Percentiles rank a stretch among this genome's conserved stretches.
These are phyloP conservation scores for Aspergillus sp. DNA, from an alignment of 2,329 filamentous ascomycete species.

Conservation along the genomic window DNA sequence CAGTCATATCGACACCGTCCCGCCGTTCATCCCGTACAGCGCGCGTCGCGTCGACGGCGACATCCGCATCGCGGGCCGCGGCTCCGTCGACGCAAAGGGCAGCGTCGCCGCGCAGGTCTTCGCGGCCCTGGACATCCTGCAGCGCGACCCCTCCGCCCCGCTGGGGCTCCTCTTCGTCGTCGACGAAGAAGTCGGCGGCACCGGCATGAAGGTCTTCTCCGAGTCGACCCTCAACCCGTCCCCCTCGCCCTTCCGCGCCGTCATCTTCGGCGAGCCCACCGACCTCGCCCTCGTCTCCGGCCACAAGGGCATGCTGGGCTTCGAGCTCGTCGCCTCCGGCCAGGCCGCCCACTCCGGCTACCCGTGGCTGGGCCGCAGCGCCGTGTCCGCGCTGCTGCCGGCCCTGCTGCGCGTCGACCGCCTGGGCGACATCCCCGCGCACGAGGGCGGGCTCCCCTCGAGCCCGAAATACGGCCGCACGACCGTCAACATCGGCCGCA, in stretches of 20 bases:
- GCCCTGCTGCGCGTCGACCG: conserved; percentile 65
- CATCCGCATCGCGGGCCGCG: conserved; percentile 43
- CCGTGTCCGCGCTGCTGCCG: conserved; percentile 77
- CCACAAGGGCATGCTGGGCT: conserved; percentile 80
- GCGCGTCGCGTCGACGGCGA: conserved; percentile 43
- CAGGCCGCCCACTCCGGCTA: conserved; percentile 88
- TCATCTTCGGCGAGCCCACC: conserved; percentile 92
- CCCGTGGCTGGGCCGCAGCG: conserved; percentile 82
- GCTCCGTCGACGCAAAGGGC: conserved; percentile 47
- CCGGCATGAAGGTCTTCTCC: conserved; percentile 67
- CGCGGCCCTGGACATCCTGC: conserved; percentile 46
- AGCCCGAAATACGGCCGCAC: conserved; percentile 80
- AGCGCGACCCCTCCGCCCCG: conserved; percentile 34
- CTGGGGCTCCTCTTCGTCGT: conserved; percentile 63
- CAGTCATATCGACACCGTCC: conserved; percentile 76
- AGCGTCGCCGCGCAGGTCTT: conserved; percentile 45
- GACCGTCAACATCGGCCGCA: conserved; percentile 79
- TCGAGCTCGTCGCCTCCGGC: conserved; percentile 66
- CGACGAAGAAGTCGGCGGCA: conserved; percentile 77
- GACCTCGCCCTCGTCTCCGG: conserved; percentile 83
- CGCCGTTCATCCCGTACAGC: conserved; percentile 47
- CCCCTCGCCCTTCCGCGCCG: conserved; percentile 57
- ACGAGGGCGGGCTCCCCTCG: conserved; percentile 62
- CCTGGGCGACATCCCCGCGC: conserved; percentile 47
- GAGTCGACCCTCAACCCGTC: conserved; percentile 47